A percentile compares a stretch with the other conserved stretches of the same genome.
Evolutionary conservation across 495 filamentous ascomycete genomes (phyloP).

Genomic region (Venustampulla echinocandica): DNA sequence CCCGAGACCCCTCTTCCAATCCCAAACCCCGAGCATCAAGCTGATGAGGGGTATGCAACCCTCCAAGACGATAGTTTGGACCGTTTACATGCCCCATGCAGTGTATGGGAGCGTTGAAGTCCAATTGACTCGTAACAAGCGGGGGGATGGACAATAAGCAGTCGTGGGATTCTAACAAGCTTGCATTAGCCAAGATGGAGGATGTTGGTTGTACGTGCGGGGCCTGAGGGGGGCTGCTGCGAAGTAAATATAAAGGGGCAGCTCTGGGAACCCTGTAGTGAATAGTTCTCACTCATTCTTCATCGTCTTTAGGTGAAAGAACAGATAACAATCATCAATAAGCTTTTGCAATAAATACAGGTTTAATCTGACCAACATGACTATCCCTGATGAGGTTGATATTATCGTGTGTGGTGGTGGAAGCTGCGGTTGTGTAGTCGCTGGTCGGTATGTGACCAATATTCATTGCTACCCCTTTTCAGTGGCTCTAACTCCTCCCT

Average conservation of each 20-base stretch:
- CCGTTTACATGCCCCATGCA: background rate
- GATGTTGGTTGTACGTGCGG: background rate
- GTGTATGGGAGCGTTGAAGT: background rate
- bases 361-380: slow-evolving; percentile 21
- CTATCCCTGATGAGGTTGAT: slow-evolving; percentile 63
- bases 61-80: background rate
- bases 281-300: too few species aligned
- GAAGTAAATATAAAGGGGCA: too few species aligned
- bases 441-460: slow-evolving; percentile 42
- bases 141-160: background rate
- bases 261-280: too few species aligned
- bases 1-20: background rate
- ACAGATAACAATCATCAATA: background rate
- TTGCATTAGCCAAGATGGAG: background rate
- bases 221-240: background rate
- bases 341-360: background rate
- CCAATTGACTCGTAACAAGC: background rate
- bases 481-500: background rate
- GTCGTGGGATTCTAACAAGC: background rate
- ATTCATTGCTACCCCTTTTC: background rate
- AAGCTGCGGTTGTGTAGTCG: slow-evolving; percentile 66
- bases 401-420: slow-evolving; percentile 75
- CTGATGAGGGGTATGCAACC: background rate
- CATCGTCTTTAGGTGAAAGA: too few species aligned
- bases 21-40: background rate